Evolutionary conservation across 768 basidiomycete species (phyloP), one percentile per base, ranked within the genome.

Genomic region (Russula sp.): DNA sequence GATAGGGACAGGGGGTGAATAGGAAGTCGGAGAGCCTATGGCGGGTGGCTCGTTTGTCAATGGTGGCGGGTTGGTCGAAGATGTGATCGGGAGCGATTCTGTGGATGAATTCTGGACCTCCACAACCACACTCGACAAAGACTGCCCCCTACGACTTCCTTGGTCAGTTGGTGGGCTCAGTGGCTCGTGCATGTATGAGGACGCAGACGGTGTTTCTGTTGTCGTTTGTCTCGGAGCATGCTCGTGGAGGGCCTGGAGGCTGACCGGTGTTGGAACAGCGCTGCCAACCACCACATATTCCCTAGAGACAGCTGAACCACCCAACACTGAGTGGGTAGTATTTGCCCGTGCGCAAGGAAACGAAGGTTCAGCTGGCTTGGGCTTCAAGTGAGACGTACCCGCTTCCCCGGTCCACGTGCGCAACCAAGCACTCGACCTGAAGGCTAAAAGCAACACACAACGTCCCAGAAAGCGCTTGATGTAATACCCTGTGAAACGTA

Each of bases 61-160:
- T n/a, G n/a, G n/a, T n/a, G n/a, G n/a, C n/a, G n/a, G n/a, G n/a
- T n/a, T n/a, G n/a, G n/a, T n/a, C n/a, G n/a, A n/a, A n/a, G n/a
- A n/a, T n/a, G n/a, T n/a, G n/a, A n/a, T n/a, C 0, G 40, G 45
- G 32, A 4, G 54, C 1, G 58, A 55, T 6, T 51, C 48, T 16
- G 59, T 64, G 55, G 63, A 56, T 37, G 63, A 59, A 10, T n/a
- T 39, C 27, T 37, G 52, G 9, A 64, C 5, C 4, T 53, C 49
- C 16, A 56, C 18, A 16, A 49, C 11, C 2, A 64, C 27, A 10
- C 39, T 60, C 22, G 40, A 40, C 34, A 47, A 55, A 8, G 58
- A 55, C 54, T 56, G 63, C 14, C 34, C 47, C 54, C 48, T 42
- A 16, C n/a, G 52, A 37, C 34, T n/a, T 32, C 8, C 34, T 6